phyloP scores from a whole-genome alignment of 352 stramenopile genomes.

The Globisporangium acanthophoron region DNA sequence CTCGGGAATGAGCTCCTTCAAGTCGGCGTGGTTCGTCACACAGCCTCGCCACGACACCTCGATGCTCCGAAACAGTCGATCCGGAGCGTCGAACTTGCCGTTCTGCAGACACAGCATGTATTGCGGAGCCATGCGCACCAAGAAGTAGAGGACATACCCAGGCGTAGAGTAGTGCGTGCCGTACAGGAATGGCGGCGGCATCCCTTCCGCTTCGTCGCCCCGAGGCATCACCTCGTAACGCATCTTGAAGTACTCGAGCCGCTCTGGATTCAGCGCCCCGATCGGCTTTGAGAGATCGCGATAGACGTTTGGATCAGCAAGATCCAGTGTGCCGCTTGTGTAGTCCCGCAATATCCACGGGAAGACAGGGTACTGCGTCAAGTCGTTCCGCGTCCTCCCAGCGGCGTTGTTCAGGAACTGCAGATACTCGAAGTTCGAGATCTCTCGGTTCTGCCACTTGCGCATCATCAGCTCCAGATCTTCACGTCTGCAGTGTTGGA shows the following conservation, averaged over 20 bases:
- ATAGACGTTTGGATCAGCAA: slow-evolving; percentile 81
- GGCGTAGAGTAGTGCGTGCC: slow-evolving; percentile 92
- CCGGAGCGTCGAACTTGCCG: slow-evolving; percentile 97
- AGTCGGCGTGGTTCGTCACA: slow-evolving; percentile 86
- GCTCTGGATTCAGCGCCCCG: slow-evolving; percentile 88
- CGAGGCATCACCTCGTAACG: slow-evolving; percentile 88
- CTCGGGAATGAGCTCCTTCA: slow-evolving; percentile 99
- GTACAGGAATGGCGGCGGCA: slow-evolving; percentile 95
- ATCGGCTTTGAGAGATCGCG: slow-evolving; percentile 95
- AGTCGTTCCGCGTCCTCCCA: slow-evolving; percentile 82
- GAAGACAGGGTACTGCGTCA: slow-evolving; percentile 97
- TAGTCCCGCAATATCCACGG: slow-evolving; percentile 96
- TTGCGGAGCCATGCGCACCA: slow-evolving; percentile 95
- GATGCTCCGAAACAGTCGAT: slow-evolving; percentile 96
- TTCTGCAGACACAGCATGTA: slow-evolving; percentile 96
- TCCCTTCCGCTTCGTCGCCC: slow-evolving; percentile 65
- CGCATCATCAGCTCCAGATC: slow-evolving; percentile 72
- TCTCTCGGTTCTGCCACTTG: slow-evolving; percentile 76
- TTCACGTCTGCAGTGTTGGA: slow-evolving; percentile 43
- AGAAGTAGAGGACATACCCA: slow-evolving; percentile 97
- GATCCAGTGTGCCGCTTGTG: slow-evolving; percentile 70
- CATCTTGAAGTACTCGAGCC: slow-evolving; percentile 84
- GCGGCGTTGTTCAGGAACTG: slow-evolving; percentile 86
- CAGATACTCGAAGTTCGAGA: slow-evolving; percentile 96
- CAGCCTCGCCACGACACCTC: slow-evolving; percentile 88